These are phyloP conservation scores for Trametes cingulata DNA, from an alignment of 768 basidiomycete species.

Conservation along the genomic window DNA sequence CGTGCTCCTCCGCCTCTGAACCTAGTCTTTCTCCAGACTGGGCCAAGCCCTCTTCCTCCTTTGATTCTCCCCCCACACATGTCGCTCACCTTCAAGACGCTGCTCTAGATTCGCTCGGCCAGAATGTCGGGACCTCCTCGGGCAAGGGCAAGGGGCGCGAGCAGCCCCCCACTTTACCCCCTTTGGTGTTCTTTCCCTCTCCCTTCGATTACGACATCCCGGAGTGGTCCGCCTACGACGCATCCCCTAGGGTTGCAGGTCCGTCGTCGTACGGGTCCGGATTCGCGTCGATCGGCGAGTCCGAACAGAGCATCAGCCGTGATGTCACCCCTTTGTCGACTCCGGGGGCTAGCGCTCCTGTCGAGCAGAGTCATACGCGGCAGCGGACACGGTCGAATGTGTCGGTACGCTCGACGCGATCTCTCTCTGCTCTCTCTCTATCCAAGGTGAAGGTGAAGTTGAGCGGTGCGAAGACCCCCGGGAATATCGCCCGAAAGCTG, in stretches of 20 bases:
- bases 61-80: not conserved
- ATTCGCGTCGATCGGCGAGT: slow-evolving; percentile 21
- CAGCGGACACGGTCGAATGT: slow-evolving; percentile 59
- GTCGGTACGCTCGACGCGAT: slow-evolving; percentile 45
- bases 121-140: slow-evolving; percentile 19
- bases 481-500: slow-evolving; percentile 58
- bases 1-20: slow-evolving; percentile 5
- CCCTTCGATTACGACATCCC: slow-evolving; percentile 42
- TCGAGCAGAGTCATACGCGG: slow-evolving; percentile 41
- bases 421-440: slow-evolving; percentile 47
- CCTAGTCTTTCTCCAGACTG: not conserved
- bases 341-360: slow-evolving; percentile 7
- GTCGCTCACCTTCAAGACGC: slow-evolving; percentile 1
- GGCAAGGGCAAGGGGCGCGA: slow-evolving; percentile 59
- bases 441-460: slow-evolving; percentile 50
- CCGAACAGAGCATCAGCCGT: slow-evolving; percentile 8
- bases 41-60: not conserved
- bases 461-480: slow-evolving; percentile 43
- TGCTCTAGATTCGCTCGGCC: not conserved
- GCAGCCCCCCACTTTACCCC: slow-evolving; percentile 62
- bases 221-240: slow-evolving; percentile 28
- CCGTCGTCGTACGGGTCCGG: slow-evolving; percentile 31
- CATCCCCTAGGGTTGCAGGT: slow-evolving; percentile 29
- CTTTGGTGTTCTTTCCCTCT: slow-evolving; percentile 60
- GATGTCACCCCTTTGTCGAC: slow-evolving; percentile 16